phyloP scores from a whole-genome alignment of 2,329 filamentous ascomycete species.

The Blastomyces silverae region DNA sequence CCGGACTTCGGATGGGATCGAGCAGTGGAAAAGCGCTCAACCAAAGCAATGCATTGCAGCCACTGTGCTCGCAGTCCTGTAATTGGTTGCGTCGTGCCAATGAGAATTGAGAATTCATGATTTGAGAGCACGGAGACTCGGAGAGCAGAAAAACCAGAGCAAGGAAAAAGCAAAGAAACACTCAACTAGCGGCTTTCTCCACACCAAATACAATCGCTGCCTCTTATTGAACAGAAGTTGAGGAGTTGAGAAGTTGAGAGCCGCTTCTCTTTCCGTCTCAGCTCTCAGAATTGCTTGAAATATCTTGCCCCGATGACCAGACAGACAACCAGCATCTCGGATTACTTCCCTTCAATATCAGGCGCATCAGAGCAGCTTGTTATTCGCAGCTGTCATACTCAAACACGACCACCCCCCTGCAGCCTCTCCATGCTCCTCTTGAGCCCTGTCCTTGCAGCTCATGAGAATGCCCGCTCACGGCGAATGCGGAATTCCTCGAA shows the following conservation, averaged over 20 bases:
- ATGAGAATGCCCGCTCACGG: neutral
- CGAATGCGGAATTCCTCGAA: neutral
- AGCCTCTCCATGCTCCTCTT: neutral
- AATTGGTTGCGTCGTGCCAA: neutral
- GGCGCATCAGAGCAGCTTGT: neutral
- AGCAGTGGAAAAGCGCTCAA: neutral
- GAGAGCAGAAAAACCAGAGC: neutral
- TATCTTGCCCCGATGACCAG: neutral
- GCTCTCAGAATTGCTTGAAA: neutral
- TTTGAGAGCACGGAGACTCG: too few species aligned
- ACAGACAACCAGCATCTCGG: neutral
- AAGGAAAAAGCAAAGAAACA: conserved; percentile 5
- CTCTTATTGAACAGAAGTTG: neutral
- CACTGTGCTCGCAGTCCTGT: neutral
- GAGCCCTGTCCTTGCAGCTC: neutral
- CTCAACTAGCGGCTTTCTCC: conserved; percentile 1
- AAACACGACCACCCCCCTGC: neutral
- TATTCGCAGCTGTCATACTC: neutral
- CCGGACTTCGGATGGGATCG: neutral
- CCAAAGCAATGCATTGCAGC: neutral
- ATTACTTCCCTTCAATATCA: neutral
- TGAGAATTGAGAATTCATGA: neutral
- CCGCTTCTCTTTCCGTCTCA: neutral
- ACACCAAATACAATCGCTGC: neutral
- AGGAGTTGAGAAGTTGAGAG: neutral